These are phyloP conservation scores for Amborella trichopoda DNA, from an alignment of 164 flowering plant genomes.

Conservation along the genomic window DNA sequence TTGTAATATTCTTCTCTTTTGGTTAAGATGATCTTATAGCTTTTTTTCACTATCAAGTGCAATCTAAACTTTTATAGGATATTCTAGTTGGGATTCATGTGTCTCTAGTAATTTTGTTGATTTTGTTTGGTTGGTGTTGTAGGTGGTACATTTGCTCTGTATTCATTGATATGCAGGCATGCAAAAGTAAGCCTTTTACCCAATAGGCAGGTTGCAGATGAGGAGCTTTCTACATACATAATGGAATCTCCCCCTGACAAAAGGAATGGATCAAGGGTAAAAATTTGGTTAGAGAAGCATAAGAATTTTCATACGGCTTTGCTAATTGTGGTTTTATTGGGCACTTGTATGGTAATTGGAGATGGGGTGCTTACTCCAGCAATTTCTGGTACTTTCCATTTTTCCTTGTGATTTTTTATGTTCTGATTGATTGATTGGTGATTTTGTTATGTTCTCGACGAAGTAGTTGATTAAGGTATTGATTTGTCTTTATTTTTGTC, in stretches of 20 bases:
- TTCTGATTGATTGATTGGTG: neutral
- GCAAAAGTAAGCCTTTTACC: constrained; percentile 73
- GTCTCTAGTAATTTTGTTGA: too few species aligned
- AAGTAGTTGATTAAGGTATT: neutral
- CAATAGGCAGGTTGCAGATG: constrained; percentile 70
- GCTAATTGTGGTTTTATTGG: constrained; percentile 66
- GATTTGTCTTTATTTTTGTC: neutral
- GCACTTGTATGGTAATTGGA: constrained; percentile 94
- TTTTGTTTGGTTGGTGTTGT: constrained; percentile 11
- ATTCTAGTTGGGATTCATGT: too few species aligned
- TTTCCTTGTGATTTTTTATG: neutral
- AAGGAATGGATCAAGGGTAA: constrained; percentile 35
- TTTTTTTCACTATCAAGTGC: too few species aligned
- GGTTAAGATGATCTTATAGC: too few species aligned
- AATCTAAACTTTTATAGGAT: too few species aligned
- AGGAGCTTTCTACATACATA: constrained; percentile 63
- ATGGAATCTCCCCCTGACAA: constrained; percentile 48
- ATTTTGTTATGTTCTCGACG: neutral
- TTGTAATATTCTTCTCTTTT: neutral
- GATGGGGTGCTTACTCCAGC: constrained; percentile 87
- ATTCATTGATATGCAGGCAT: constrained; percentile 70
- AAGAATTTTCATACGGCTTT: constrained; percentile 63
- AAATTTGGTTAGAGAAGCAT: constrained; percentile 58
- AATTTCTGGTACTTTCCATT: constrained; percentile 47
- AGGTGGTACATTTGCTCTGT: constrained; percentile 84